phyloP scores from a whole-genome alignment of 805 yeast species.

The Kodamaea kaohsiungensis region DNA sequence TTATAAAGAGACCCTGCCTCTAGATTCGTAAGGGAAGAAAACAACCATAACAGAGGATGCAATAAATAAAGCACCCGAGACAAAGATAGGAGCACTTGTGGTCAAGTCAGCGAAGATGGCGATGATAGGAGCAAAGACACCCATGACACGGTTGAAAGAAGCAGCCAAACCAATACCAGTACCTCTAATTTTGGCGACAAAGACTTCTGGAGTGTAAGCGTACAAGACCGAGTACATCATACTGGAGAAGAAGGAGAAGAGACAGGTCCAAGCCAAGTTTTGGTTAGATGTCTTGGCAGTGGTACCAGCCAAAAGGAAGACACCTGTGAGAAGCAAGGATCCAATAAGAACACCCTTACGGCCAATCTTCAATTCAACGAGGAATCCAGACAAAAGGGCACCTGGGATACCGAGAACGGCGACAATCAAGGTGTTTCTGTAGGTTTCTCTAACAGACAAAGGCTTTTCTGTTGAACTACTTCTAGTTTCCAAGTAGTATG shows the following conservation, averaged over 20 bases:
- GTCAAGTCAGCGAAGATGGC: constrained; percentile 49
- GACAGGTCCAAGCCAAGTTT: constrained; percentile 50
- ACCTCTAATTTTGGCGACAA: constrained; percentile 50
- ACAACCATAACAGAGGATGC: constrained; percentile 37
- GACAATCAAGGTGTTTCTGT: constrained; percentile 33
- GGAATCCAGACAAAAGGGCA: constrained; percentile 32
- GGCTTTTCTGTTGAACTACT: constrained; percentile 26
- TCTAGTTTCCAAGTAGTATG: constrained; percentile 50
- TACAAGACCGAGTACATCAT: constrained; percentile 59
- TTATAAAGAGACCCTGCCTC: constrained; percentile 21
- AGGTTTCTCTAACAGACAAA: constrained; percentile 32
- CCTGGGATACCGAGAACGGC: constrained; percentile 36
- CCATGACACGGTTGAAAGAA: constrained; percentile 53
- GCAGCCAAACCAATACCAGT: constrained; percentile 64
- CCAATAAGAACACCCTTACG: constrained; percentile 57
- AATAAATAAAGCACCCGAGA: constrained; percentile 57
- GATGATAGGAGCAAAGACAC: constrained; percentile 59
- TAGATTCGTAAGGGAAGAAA: constrained; percentile 53
- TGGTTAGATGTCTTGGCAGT: constrained; percentile 54
- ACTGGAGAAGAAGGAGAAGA: constrained; percentile 48
- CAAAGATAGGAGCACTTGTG: constrained; percentile 62
- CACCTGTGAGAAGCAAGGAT: constrained; percentile 56
- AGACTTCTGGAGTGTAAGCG: constrained; percentile 67
- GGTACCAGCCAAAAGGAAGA: constrained; percentile 62
- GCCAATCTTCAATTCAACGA: constrained; percentile 43